phyloP scores from a whole-genome alignment of 169 alveolate genomes.

The Babesia caballi region DNA sequence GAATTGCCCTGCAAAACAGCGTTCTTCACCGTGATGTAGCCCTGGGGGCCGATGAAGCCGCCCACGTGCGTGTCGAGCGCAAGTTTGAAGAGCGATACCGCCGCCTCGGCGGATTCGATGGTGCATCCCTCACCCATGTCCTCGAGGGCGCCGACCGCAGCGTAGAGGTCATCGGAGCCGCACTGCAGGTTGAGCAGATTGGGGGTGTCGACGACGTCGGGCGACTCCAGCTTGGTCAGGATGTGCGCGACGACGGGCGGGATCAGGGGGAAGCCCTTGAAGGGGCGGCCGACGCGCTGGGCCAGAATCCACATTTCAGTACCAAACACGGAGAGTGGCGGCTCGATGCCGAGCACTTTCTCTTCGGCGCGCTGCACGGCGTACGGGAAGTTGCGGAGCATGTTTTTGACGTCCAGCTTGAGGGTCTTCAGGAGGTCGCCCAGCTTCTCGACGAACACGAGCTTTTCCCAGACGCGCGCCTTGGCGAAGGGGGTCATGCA shows the following conservation, averaged over 20 bases:
- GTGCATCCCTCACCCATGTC: slow-evolving; percentile 64
- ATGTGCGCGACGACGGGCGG: slow-evolving; percentile 72
- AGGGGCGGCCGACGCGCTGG: slow-evolving; percentile 65
- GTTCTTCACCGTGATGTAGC: slow-evolving; percentile 36
- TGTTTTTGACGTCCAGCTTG: slow-evolving; percentile 61
- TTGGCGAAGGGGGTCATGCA: slow-evolving; percentile 65
- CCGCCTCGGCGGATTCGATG: slow-evolving; percentile 55
- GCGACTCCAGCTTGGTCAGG: slow-evolving; percentile 25
- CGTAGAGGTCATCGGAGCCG: slow-evolving; percentile 58
- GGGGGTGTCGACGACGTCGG: slow-evolving; percentile 62
- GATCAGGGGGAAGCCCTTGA: slow-evolving; percentile 65
- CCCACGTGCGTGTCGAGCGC: slow-evolving; percentile 69
- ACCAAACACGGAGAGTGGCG: slow-evolving; percentile 68
- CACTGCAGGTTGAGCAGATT: slow-evolving; percentile 69
- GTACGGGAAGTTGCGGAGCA: slow-evolving; percentile 70
- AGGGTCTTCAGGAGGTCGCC: slow-evolving; percentile 63
- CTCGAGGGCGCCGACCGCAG: slow-evolving; percentile 62
- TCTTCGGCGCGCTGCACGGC: slow-evolving; percentile 77
- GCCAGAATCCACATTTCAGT: slow-evolving; percentile 71
- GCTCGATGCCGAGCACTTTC: slow-evolving; percentile 52
- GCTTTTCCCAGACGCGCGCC: slow-evolving; percentile 63
- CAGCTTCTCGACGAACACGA: slow-evolving; percentile 69
- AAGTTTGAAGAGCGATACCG: slow-evolving; percentile 68
- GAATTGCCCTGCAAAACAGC: slow-evolving; percentile 32
- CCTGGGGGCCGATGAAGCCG: slow-evolving; percentile 69